Percentiles rank a stretch among this genome's conserved stretches.
Conservation (phyloP, 768 basidiomycete genomes). For the Suillus lakei region DNA sequence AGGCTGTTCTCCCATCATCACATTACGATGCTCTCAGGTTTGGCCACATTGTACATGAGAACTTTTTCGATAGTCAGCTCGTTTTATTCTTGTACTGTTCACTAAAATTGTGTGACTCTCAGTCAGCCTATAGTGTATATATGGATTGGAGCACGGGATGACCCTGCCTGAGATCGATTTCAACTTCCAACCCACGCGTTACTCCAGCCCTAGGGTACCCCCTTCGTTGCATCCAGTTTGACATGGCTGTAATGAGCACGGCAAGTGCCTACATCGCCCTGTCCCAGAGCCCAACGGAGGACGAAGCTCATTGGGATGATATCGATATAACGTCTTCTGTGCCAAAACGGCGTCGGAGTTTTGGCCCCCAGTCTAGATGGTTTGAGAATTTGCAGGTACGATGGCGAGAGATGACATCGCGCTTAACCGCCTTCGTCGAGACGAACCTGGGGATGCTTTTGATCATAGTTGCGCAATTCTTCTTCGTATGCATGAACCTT, state of each 20-base stretch:
- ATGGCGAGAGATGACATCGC: neutral
- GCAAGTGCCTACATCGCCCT: neutral
- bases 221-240: neutral
- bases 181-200: neutral
- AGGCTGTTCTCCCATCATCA: neutral
- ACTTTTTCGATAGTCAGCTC: neutral
- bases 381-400: neutral
- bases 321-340: neutral
- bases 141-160: neutral
- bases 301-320: neutral
- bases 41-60: neutral
- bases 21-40: neutral
- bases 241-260: neutral
- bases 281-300: neutral
- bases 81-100: neutral
- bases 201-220: neutral
- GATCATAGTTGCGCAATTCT: slow-evolving; percentile 59
- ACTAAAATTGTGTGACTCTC: neutral
- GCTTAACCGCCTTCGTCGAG: slow-evolving; percentile 16
- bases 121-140: neutral
- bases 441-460: slow-evolving; percentile 64
- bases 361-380: neutral
- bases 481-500: slow-evolving; percentile 64
- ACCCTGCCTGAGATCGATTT: neutral
- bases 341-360: too few species aligned